phyloP scores from a whole-genome alignment of 176 grass and related monocot genomes.

The Triticum dicoccoides region DNA sequence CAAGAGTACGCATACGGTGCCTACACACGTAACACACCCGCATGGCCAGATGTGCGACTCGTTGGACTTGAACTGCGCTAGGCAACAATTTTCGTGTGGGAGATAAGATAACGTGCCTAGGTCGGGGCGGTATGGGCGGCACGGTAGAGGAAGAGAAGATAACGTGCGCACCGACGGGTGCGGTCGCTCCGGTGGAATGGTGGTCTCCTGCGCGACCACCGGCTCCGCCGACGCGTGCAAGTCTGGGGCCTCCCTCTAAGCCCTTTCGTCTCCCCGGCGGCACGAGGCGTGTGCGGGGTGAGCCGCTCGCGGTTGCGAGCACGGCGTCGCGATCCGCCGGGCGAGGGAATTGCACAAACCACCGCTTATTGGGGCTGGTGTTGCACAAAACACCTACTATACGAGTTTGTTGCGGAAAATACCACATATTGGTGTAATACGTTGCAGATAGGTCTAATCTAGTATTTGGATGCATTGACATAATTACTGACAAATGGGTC shows the following conservation, averaged over 20 bases:
- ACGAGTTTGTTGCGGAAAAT: too few species aligned
- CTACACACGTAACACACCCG: too few species aligned
- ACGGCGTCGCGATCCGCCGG: too few species aligned
- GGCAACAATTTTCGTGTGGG: background rate
- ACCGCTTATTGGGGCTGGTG: too few species aligned
- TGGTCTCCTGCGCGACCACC: background rate
- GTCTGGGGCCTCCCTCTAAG: background rate
- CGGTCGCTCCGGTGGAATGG: background rate
- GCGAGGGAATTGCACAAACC: too few species aligned
- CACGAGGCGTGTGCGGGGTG: background rate
- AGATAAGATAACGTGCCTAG: background rate
- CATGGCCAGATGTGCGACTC: background rate
- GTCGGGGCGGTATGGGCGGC: background rate
- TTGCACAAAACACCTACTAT: too few species aligned
- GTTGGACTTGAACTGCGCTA: background rate
- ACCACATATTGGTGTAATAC: too few species aligned
- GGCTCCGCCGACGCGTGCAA: background rate
- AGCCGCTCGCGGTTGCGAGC: too few species aligned
- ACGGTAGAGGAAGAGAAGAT: background rate
- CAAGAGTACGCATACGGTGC: background rate
- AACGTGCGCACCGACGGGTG: background rate
- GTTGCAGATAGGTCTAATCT: too few species aligned
- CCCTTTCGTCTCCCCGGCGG: background rate
- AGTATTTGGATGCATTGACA: too few species aligned
- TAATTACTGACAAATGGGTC: too few species aligned